These are phyloP conservation scores for Vickermania spadyakhi DNA, from an alignment of 208 protist species.

Conservation along the genomic window DNA sequence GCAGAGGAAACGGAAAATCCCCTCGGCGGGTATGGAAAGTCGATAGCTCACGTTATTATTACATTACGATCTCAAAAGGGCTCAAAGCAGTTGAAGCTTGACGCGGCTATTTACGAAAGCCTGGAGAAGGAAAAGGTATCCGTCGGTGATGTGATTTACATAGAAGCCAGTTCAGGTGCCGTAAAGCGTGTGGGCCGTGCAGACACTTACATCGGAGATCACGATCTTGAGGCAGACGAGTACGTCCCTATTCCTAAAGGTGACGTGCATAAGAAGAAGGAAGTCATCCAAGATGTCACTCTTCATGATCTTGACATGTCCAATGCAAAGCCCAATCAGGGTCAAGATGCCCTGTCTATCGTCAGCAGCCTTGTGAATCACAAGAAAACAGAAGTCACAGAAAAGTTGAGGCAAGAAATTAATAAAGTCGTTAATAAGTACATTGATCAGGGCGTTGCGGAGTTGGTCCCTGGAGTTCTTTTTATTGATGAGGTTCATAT, in stretches of 20 bases:
- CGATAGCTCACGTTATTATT: conserved; percentile 98
- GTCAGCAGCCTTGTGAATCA: conserved; percentile 98
- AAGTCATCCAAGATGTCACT: conserved; percentile 99
- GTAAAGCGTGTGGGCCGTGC: conserved; percentile 96
- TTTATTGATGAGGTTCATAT: conserved; percentile 99
- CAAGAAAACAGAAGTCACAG: conserved; percentile 99
- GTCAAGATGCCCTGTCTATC: conserved; percentile 96
- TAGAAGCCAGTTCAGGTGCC: conserved; percentile 97
- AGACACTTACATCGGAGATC: conserved; percentile 94
- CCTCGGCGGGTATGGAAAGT: conserved; percentile 97
- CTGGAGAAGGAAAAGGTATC: conserved; percentile 98
- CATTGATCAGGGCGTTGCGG: conserved; percentile 99
- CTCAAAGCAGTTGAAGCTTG: conserved; percentile 98
- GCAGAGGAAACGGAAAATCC: conserved; percentile 98
- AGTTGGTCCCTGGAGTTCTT: conserved; percentile 99
- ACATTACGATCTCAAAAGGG: conserved; percentile 98
- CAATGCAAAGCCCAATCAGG: conserved; percentile 96
- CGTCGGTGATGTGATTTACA: conserved; percentile 99
- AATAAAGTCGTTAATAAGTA: conserved; percentile 99
- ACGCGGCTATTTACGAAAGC: conserved; percentile 98
- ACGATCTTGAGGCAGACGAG: conserved; percentile 98
- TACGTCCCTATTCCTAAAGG: conserved; percentile 99
- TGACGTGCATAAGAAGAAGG: conserved; percentile 99
- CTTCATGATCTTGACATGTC: conserved; percentile 99
- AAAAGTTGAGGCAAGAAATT: conserved; percentile 99